These are phyloP conservation scores for Pseudogymnoascus sp. DNA, from an alignment of 2,329 filamentous ascomycete genomes.

Conservation along the genomic window DNA sequence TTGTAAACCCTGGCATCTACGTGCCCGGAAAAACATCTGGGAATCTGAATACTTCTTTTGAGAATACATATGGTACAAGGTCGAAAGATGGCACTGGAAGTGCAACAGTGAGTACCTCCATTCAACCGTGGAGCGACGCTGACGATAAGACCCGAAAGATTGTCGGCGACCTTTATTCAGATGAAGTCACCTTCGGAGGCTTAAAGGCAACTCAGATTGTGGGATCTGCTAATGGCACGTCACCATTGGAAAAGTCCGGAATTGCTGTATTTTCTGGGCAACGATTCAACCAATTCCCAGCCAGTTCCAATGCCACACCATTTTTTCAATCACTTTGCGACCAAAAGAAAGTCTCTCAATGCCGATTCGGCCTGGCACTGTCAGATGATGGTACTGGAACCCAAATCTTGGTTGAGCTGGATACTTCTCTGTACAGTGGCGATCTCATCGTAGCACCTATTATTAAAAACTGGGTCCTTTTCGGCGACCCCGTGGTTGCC, in stretches of 20 bases:
- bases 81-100: not conserved
- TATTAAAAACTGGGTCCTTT: not conserved
- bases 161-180: not conserved
- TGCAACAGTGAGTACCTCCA: not conserved
- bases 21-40: not conserved
- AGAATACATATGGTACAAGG: not conserved
- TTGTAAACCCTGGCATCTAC: conserved; percentile 14
- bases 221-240: not conserved
- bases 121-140: not conserved
- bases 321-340: not conserved
- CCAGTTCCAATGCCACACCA: not conserved
- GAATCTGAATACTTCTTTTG: not conserved
- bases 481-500: not conserved
- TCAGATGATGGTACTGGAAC: not conserved
- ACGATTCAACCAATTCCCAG: not conserved
- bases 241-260: not conserved
- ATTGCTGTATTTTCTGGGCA: not conserved
- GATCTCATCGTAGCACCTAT: not conserved
- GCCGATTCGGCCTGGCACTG: not conserved
- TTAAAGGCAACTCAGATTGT: not conserved
- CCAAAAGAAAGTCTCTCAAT: not conserved
- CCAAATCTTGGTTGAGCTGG: not conserved
- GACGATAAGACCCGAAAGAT: not conserved
- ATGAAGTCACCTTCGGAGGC: not conserved
- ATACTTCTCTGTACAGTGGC: not conserved